These are phyloP conservation scores for Naganishia onofrii DNA, from an alignment of 768 basidiomycete species.

Conservation along the genomic window DNA sequence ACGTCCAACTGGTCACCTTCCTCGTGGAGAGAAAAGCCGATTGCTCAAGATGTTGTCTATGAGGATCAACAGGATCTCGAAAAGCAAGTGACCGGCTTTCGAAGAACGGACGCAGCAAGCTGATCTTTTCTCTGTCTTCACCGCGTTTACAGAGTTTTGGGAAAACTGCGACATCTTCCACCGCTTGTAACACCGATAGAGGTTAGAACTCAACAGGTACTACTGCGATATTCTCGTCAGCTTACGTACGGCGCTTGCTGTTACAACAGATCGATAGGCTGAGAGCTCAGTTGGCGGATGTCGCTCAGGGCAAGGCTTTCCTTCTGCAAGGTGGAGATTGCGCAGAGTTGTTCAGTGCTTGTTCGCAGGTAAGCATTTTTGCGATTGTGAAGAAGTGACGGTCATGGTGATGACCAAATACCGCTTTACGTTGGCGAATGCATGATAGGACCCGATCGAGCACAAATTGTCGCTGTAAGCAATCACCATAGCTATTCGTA, in stretches of 20 bases:
- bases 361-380: constrained; percentile 65
- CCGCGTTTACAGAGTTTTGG: constrained; percentile 61
- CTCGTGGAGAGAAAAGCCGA: constrained; percentile 74
- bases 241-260: not conserved
- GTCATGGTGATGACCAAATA: not conserved
- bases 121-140: constrained; percentile 22
- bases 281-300: constrained; percentile 71
- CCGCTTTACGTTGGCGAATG: not conserved
- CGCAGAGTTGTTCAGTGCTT: constrained; percentile 90
- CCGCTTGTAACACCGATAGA: constrained; percentile 91
- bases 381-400: not conserved
- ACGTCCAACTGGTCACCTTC: constrained; percentile 65
- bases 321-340: constrained; percentile 96
- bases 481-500: not conserved
- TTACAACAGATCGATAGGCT: constrained; percentile 54
- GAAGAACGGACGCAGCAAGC: constrained; percentile 12
- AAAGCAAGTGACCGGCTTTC: constrained; percentile 55
- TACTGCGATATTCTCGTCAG: not conserved
- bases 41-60: constrained; percentile 77
- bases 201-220: constrained; percentile 56
- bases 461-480: constrained; percentile 53
- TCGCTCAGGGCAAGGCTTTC: constrained; percentile 84
- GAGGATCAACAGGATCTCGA: constrained; percentile 64
- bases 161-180: constrained; percentile 72
- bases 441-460: constrained; percentile 48